Evolutionary conservation across 176 grass and related monocot genomes (phyloP), one percentile per base, ranked within the genome.

Genomic region (Musa itinerans): DNA sequence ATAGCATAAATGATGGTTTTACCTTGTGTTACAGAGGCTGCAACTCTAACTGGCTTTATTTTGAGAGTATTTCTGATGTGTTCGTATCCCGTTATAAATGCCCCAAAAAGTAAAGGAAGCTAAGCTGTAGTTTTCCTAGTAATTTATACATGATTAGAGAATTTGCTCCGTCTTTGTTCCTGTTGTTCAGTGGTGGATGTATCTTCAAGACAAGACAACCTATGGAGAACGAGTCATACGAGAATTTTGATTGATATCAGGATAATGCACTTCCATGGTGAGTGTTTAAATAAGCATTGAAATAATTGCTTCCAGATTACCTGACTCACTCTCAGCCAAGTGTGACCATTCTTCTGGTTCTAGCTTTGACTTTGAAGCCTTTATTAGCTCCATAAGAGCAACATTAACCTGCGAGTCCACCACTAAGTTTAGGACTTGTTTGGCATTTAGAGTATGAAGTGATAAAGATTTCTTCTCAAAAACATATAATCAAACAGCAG

Each of bases 121-220:
- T 95, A 27, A 95, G 82, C 86, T 94, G 91, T 80, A 99, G 81
- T 84, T 99, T 99, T 61, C 84, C 88, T 78, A 99, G 83, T 50
- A 93, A 77, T 81, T 87, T 91, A 85, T 89, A 94, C 68, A 85
- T 68, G 61, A 76, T 92, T 81, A 86, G 81, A 14, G 48, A 74
- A 72, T 79, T 92, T 76, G 73, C 84, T 69, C 80, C 90, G 55
- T 84, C 88, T 80, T 80, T 88, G 77, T 76, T 84, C 76, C 59
- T 80, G 58, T 84, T 85, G 17, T 56, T 84, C 25, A 99, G 62
- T 29, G 86, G 74, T 54, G 79, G 53, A 34, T 80, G 80, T 57
- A 62, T 76, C 17, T 69, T 48, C 58, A 83, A 86, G 68, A 94
- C 78, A 54, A 92, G 82, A 52, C 86, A 89, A 3, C 85, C 86